Evolutionary conservation across 2,329 filamentous ascomycete species (phyloP).

Genomic region (Capronia epimyces): DNA sequence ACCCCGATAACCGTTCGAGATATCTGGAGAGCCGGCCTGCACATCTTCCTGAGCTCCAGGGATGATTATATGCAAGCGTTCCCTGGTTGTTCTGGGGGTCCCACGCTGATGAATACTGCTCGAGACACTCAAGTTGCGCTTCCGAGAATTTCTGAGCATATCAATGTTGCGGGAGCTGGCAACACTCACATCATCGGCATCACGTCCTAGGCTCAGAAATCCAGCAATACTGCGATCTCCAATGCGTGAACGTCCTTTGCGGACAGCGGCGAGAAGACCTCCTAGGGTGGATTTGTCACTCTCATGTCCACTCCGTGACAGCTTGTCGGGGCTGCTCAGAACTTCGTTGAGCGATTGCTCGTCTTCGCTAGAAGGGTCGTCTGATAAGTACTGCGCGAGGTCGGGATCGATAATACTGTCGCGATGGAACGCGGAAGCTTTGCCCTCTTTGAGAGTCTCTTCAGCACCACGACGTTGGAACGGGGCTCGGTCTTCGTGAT

Average conservation of each 20-base stretch:
- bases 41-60: constrained; percentile 36
- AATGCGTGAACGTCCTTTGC: constrained; percentile 65
- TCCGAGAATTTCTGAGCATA: constrained; percentile 58
- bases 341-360: constrained; percentile 85
- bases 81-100: constrained; percentile 65
- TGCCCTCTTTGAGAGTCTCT: constrained; percentile 58
- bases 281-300: constrained; percentile 69
- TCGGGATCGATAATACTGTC: constrained; percentile 99
- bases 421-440: constrained; percentile 88
- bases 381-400: constrained; percentile 89
- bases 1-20: constrained; percentile 26
- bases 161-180: constrained; percentile 55
- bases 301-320: constrained; percentile 61
- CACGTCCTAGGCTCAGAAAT: constrained; percentile 63
- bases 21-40: constrained; percentile 27
- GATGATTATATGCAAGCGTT: constrained; percentile 43
- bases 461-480: constrained; percentile 73
- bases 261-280: constrained; percentile 64
- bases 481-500: constrained; percentile 74
- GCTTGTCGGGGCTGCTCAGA: constrained; percentile 57
- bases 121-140: constrained; percentile 77
- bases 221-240: constrained; percentile 72
- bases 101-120: constrained; percentile 65
- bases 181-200: constrained; percentile 59
- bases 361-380: constrained; percentile 85